Percentiles rank a stretch among this genome's conserved stretches.
These are phyloP conservation scores for Ambispora gerdemannii DNA, from an alignment of 192 early-diverging fungal species.

Conservation along the genomic window DNA sequence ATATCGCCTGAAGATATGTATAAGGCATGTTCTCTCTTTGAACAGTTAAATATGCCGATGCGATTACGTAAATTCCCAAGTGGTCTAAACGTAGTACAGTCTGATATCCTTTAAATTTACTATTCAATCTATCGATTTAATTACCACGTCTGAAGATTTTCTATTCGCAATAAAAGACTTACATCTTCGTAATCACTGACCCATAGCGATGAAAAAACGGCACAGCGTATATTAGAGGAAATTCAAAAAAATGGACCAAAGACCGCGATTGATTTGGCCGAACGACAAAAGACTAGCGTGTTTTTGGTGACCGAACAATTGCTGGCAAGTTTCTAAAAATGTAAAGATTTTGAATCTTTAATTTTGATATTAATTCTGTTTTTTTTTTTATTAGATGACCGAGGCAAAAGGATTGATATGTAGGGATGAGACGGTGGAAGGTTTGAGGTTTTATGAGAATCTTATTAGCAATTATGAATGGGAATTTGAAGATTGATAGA, in stretches of 20 bases:
- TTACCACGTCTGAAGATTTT: too few species aligned
- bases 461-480: constrained; percentile 33
- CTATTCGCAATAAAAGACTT: too few species aligned
- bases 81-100: constrained; percentile 78
- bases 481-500: not conserved
- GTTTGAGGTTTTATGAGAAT: constrained; percentile 82
- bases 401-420: constrained; percentile 79
- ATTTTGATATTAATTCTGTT: not conserved
- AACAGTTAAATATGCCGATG: constrained; percentile 64
- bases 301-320: constrained; percentile 66
- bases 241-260: constrained; percentile 47
- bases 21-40: constrained; percentile 71
- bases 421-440: constrained; percentile 83
- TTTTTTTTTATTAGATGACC: constrained; percentile 51
- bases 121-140: too few species aligned
- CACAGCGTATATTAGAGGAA: constrained; percentile 48
- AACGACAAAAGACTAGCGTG: constrained; percentile 55
- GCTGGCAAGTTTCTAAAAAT: constrained; percentile 50
- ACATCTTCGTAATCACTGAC: too few species aligned
- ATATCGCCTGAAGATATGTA: constrained; percentile 93
- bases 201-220: constrained; percentile 67
- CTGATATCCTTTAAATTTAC: constrained; percentile 36
- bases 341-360: not conserved
- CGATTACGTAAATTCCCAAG: constrained; percentile 73
- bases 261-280: constrained; percentile 70